Evolutionary conservation across 2,329 filamentous ascomycete species (phyloP).

Genomic region (Pseudogymnoascus sp.): DNA sequence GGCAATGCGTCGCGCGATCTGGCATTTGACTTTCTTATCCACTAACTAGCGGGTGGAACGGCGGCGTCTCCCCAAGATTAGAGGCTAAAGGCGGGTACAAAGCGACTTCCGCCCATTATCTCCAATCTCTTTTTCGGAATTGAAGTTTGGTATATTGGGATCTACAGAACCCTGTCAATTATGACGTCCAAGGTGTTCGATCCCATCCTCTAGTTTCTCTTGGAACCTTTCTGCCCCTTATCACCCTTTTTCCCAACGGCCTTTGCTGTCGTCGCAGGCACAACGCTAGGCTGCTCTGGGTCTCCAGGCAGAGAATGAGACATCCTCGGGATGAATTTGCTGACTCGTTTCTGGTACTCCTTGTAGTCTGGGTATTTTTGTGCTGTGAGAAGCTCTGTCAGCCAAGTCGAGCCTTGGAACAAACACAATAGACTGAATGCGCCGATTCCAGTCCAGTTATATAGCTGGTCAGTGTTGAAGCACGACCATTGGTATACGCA

Average conservation of each 20-base stretch:
- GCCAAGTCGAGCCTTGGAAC: conserved; percentile 81
- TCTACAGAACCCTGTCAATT: conserved; percentile 7
- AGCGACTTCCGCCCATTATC: neutral
- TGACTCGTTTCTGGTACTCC: conserved; percentile 73
- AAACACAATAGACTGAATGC: conserved; percentile 62
- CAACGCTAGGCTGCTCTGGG: neutral
- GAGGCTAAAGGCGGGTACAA: conserved; percentile 7
- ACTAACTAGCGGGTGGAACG: conserved; percentile 6
- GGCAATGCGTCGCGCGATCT: conserved; percentile 7
- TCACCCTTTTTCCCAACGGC: neutral
- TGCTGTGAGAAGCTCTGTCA: conserved; percentile 75
- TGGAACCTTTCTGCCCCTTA: conserved; percentile 5
- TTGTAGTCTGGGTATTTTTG: conserved; percentile 84
- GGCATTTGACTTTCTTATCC: conserved; percentile 6
- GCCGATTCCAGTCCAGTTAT: conserved; percentile 73
- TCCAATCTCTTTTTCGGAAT: neutral
- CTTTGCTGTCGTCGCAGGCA: neutral
- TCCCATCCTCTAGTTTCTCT: conserved; percentile 6
- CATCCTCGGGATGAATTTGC: conserved; percentile 64
- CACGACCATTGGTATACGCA: conserved; percentile 82
- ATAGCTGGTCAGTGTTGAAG: conserved; percentile 58
- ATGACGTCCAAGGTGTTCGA: conserved; percentile 1
- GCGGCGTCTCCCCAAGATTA: neutral
- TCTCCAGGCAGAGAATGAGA: conserved; percentile 1
- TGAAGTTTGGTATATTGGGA: conserved; percentile 3